Percentiles rank a stretch among this genome's conserved stretches.
Conservation (phyloP, 129 eudicot species). For the Flaveria bidentis region DNA sequence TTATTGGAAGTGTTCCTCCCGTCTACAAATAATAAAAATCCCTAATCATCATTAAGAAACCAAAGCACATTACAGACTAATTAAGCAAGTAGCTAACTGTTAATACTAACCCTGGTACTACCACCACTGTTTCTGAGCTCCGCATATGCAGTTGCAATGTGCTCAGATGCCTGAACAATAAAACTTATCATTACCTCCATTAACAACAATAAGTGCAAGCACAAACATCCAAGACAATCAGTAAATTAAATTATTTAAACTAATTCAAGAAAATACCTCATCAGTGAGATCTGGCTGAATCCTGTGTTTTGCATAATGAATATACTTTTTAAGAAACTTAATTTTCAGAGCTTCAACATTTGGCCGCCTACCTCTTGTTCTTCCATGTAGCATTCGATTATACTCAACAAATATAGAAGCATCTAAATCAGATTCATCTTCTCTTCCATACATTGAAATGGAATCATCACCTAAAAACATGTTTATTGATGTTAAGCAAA, state of each 20-base stretch:
- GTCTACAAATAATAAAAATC: slow-evolving; percentile 43
- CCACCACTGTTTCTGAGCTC: slow-evolving; percentile 90
- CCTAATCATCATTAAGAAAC: neutral
- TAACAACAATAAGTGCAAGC: slow-evolving; percentile 4
- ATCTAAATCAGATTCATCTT: slow-evolving; percentile 69
- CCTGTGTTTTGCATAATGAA: slow-evolving; percentile 92
- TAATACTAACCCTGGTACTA: slow-evolving; percentile 63
- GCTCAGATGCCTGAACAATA: slow-evolving; percentile 79
- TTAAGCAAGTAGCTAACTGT: neutral
- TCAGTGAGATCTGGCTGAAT: slow-evolving; percentile 93
- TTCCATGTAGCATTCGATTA: slow-evolving; percentile 88
- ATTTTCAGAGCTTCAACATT: slow-evolving; percentile 79
- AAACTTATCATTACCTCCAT: slow-evolving; percentile 20
- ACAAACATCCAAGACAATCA: neutral
- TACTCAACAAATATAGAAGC: slow-evolving; percentile 77
- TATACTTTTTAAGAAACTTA: slow-evolving; percentile 93
- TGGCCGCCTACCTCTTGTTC: slow-evolving; percentile 51
- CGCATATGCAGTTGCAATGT: slow-evolving; percentile 95
- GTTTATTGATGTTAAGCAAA: slow-evolving; percentile 24
- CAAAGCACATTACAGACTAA: neutral
- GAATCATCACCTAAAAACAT: slow-evolving; percentile 57
- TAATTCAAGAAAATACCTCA: slow-evolving; percentile 53
- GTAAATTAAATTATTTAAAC: neutral
- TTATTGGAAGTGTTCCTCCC: slow-evolving; percentile 96
- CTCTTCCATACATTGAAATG: slow-evolving; percentile 61